Conservation (phyloP, 129 eudicot genomes). For the Pseudognaphalium luteoalbum region DNA sequence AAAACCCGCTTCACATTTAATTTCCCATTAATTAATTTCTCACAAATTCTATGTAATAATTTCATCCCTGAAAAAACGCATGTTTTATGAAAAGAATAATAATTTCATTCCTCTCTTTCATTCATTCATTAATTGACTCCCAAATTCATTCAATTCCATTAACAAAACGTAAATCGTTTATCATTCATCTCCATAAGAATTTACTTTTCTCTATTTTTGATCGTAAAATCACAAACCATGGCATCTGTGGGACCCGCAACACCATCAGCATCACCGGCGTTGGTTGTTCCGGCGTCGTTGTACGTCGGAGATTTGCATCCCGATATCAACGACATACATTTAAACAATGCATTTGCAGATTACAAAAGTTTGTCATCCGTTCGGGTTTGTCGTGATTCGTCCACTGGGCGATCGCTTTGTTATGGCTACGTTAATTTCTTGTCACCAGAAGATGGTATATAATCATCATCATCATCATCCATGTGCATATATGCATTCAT, state of each 20-base stretch:
- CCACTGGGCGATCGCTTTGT: slow-evolving; percentile 70
- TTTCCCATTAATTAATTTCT: background rate
- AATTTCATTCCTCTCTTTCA: background rate
- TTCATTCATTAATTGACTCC: slow-evolving; percentile 28
- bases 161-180: slow-evolving; percentile 33
- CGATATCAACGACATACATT: slow-evolving; percentile 49
- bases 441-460: slow-evolving; percentile 73
- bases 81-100: background rate
- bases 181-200: background rate
- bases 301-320: slow-evolving; percentile 88
- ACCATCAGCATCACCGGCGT: slow-evolving; percentile 20
- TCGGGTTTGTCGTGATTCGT: slow-evolving; percentile 70
- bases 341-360: slow-evolving; percentile 54
- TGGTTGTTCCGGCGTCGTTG: slow-evolving; percentile 48
- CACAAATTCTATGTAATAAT: background rate
- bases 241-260: slow-evolving; percentile 28
- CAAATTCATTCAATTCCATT: slow-evolving; percentile 18
- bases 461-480: background rate
- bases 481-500: background rate
- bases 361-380: slow-evolving; percentile 64
- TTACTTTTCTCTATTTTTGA: background rate
- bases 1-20: slow-evolving; percentile 2
- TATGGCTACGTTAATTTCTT: slow-evolving; percentile 83
- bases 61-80: slow-evolving; percentile 22
- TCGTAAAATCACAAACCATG: slow-evolving; percentile 11